phyloP scores from a whole-genome alignment of 2,329 filamentous ascomycete species.

The Ascochyta pisi region DNA sequence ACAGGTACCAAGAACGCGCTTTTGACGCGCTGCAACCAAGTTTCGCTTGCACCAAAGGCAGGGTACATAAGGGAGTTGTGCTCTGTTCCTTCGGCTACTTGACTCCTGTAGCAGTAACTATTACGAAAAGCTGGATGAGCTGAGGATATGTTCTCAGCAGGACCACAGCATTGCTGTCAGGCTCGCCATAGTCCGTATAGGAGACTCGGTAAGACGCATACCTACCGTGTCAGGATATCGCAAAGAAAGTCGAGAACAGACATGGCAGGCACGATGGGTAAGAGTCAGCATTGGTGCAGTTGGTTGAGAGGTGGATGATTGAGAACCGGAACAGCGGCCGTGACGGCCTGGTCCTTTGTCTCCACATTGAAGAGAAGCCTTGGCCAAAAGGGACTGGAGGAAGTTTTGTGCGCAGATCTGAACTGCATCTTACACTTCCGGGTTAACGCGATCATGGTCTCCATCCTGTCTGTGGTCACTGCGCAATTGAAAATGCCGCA shows the following conservation, averaged over 20 bases:
- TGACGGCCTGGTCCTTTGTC: too few relatives aligned
- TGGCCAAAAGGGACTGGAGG: neutral
- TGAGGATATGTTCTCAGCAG: neutral
- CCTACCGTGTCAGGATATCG: too few relatives aligned
- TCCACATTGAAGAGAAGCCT: too few relatives aligned
- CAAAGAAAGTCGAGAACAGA: too few relatives aligned
- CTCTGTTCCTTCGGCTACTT: constrained; percentile 29
- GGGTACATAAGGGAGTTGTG: constrained; percentile 41
- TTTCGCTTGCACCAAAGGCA: constrained; percentile 30
- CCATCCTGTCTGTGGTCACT: constrained; percentile 3
- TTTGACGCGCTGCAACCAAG: constrained; percentile 37
- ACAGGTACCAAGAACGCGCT: constrained; percentile 20
- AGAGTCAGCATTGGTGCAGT: too few relatives aligned
- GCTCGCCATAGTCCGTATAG: too few relatives aligned
- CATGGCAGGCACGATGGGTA: too few relatives aligned
- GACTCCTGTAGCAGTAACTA: constrained; percentile 27
- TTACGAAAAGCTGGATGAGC: neutral
- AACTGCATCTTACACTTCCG: constrained; percentile 36
- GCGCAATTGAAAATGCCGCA: constrained; percentile 4
- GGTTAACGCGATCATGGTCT: neutral
- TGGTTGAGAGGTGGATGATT: too few relatives aligned
- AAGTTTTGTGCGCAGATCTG: constrained; percentile 21
- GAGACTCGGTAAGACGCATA: too few relatives aligned
- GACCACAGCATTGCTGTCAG: too few relatives aligned
- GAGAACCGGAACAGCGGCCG: too few relatives aligned